Conservation (phyloP, 306 rosid species). For the Oemleria cerasiformis region DNA sequence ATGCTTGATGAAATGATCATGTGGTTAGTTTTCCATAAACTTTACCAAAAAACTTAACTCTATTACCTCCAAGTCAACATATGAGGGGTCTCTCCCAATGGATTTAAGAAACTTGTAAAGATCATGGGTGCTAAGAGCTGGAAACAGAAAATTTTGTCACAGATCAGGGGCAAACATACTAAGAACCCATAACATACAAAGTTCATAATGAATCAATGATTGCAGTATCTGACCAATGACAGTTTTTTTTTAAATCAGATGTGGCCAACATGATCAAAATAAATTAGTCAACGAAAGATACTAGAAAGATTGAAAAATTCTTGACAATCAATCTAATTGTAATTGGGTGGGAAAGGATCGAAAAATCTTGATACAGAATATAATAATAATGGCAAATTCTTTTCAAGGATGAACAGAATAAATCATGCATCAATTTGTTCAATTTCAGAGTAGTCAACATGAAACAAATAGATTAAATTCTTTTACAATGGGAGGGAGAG, state of each 20-base stretch:
- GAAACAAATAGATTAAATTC: not conserved
- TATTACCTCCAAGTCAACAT: slow-evolving; percentile 90
- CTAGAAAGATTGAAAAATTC: not conserved
- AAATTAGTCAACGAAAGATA: not conserved
- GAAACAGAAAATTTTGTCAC: slow-evolving; percentile 18
- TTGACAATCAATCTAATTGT: not conserved
- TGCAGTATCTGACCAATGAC: not conserved
- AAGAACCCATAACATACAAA: slow-evolving; percentile 1
- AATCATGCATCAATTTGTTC: not conserved
- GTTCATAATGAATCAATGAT: not conserved
- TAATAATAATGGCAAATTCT: not conserved
- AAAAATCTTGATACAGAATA: not conserved
- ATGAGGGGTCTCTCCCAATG: slow-evolving; percentile 70
- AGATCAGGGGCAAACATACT: not conserved
- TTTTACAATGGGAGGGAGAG: not conserved
- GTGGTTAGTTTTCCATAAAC: not conserved
- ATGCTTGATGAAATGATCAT: slow-evolving; percentile 10
- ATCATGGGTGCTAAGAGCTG: slow-evolving; percentile 63
- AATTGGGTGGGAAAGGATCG: not conserved
- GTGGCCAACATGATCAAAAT: not conserved
- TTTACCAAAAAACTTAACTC: not conserved
- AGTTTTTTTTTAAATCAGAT: not conserved
- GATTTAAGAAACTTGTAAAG: slow-evolving; percentile 79
- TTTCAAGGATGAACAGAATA: not conserved
- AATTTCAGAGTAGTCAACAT: not conserved